Evolutionary conservation across 2,329 filamentous ascomycete genomes (phyloP), one percentile per base, ranked within the genome.

Genomic region (Metarhizium humberi): DNA sequence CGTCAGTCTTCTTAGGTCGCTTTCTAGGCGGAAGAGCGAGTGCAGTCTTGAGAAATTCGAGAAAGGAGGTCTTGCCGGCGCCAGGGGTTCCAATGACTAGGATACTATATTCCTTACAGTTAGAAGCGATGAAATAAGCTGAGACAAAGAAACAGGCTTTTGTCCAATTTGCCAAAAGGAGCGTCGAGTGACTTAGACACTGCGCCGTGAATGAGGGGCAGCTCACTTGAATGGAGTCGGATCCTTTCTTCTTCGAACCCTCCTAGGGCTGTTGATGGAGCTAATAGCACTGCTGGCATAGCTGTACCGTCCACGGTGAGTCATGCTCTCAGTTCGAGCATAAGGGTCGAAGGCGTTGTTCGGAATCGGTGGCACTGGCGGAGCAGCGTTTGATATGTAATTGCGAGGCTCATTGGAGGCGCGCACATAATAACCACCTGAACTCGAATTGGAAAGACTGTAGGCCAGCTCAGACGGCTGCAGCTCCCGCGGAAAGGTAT

Each of bases 221-320:
- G 13, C 91, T 81, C 78, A 97, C 92, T 99, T 99, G 82, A 97
- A 96, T 1, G 94, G 91, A 11, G 92, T 96, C 8, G 94, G 94
- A 67, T 99, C 94, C 78, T 96, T 97, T 75, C 94, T 86, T 76
- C 92, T 87, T 64, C 94, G 86, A 62, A 97, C 86, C 68, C 92
- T 85, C 62, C 94, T 85, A 60, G 94, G 92, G 71, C 88, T 96
- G 76, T 96, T 96, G 75, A 96, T 84, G 57, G 90, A 88, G 77
- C 90, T 96, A 62, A 92, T 82, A 54, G 89, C 87, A 72, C 88
- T 95, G 75, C 89, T 95, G 56, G 92, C 91, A 73, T 96, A 97
- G 75, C 92, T 96, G 74, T 95, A 96, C 61, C 94, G 88, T 58
- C 92, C 91, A 63, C 94, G 90, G 72, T 97, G 87, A 63, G 92